These are phyloP conservation scores for Sporisorium scitamineum DNA, from an alignment of 1,284 basidiomycete species.

Conservation along the genomic window DNA sequence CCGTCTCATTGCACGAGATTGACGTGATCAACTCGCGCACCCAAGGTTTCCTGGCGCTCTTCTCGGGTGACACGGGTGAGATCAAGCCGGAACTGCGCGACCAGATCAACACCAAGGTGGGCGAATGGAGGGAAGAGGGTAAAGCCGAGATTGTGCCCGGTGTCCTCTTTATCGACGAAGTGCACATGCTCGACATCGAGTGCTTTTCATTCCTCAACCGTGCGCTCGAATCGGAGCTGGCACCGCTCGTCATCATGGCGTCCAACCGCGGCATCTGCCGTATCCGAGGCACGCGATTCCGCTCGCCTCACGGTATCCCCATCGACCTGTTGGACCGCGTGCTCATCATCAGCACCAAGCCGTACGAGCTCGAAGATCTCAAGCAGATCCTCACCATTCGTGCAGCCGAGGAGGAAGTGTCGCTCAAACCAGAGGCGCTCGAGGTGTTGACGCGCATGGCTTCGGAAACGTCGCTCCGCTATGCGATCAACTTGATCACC, in stretches of 20 bases:
- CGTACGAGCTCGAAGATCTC: constrained; percentile 87
- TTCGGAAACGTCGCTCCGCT: constrained; percentile 79
- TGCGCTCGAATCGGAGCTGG: constrained; percentile 90
- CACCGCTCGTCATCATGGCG: constrained; percentile 97
- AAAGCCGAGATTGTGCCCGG: constrained; percentile 98
- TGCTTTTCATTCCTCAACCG: constrained; percentile 99
- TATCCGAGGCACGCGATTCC: constrained; percentile 94
- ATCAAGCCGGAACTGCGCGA: constrained; percentile 97
- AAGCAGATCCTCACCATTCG: constrained; percentile 93
- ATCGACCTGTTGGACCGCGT: constrained; percentile 94
- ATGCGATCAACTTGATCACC: constrained; percentile 91
- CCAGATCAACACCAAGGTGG: constrained; percentile 96
- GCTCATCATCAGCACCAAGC: constrained; percentile 91
- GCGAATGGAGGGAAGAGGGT: constrained; percentile 97
- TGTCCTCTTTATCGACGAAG: constrained; percentile 74
- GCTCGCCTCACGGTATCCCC: constrained; percentile 92
- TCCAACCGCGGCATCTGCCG: constrained; percentile 94
- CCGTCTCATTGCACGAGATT: constrained; percentile 96
- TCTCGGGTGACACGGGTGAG: constrained; percentile 89
- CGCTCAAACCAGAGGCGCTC: constrained; percentile 80
- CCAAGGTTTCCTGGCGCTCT: constrained; percentile 81
- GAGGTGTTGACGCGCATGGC: constrained; percentile 87
- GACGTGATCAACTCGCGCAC: constrained; percentile 99
- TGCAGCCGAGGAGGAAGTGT: constrained; percentile 95
- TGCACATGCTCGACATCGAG: constrained; percentile 99